Conservation (phyloP, 2,329 filamentous ascomycete species). For the Pyricularia grisea region DNA sequence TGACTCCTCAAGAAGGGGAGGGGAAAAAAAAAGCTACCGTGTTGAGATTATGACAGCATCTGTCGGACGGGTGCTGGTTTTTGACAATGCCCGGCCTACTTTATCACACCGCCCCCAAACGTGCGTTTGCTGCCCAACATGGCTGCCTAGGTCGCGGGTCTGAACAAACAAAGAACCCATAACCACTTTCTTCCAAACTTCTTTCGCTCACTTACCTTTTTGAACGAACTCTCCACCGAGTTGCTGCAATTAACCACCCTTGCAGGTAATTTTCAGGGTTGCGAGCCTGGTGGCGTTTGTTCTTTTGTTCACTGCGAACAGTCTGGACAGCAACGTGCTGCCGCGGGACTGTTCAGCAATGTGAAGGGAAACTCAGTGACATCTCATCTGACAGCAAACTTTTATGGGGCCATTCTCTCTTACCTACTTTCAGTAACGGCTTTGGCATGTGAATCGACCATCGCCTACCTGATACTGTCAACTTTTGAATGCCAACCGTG, state of each 20-base stretch:
- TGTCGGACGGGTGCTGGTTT: not conserved
- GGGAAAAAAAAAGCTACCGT: not conserved
- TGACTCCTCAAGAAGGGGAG: not conserved
- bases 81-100: not conserved
- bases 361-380: not conserved
- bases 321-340: not conserved
- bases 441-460: not conserved
- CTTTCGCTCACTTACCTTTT: not conserved
- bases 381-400: not conserved
- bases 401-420: not conserved
- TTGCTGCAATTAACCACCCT: too few relatives aligned
- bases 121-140: not conserved
- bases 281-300: not conserved
- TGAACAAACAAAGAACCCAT: not conserved
- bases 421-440: not conserved
- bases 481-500: not conserved
- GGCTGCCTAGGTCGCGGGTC: not conserved
- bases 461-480: not conserved
- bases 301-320: not conserved
- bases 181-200: not conserved
- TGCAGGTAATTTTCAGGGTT: not conserved
- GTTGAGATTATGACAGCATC: not conserved
- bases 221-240: too few relatives aligned
- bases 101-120: not conserved
- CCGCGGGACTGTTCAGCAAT: not conserved